Percentiles rank a stretch among this genome's conserved stretches.
Evolutionary conservation across 2,329 filamentous ascomycete species (phyloP).

Genomic region (Leptographium procerum): DNA sequence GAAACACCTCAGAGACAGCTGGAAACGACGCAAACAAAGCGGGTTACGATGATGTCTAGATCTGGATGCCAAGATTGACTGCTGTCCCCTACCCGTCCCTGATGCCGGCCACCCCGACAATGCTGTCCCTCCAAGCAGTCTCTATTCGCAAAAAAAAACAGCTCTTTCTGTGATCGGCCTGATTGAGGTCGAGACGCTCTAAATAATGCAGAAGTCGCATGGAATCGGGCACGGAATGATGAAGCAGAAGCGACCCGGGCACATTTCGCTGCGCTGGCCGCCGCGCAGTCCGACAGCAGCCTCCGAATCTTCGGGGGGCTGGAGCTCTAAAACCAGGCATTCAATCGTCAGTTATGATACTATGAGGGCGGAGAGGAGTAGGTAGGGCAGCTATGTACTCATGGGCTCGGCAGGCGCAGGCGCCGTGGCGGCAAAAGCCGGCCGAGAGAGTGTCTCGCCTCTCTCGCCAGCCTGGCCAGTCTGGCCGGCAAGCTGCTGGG

Average conservation of each 20-base stretch:
- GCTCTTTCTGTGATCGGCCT: neutral
- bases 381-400: neutral
- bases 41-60: neutral
- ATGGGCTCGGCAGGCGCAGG: slow-evolving; percentile 1
- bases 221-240: slow-evolving; percentile 26
- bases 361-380: neutral
- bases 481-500: neutral
- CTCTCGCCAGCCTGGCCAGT: too few relatives aligned
- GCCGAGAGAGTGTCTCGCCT: neutral
- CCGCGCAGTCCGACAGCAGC: slow-evolving; percentile 2
- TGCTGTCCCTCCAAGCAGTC: neutral
- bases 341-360: neutral
- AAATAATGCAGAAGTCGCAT: slow-evolving; percentile 26
- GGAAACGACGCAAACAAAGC: neutral
- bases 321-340: neutral
- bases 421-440: neutral
- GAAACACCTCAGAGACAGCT: neutral
- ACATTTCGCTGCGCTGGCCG: slow-evolving; percentile 13
- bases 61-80: neutral
- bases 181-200: neutral
- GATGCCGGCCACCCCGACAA: neutral
- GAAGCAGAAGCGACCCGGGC: slow-evolving; percentile 28
- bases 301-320: neutral
- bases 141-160: neutral
- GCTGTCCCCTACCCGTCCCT: neutral